Conservation (phyloP, 495 filamentous ascomycete genomes). For the Eremomyces bilateralis region DNA sequence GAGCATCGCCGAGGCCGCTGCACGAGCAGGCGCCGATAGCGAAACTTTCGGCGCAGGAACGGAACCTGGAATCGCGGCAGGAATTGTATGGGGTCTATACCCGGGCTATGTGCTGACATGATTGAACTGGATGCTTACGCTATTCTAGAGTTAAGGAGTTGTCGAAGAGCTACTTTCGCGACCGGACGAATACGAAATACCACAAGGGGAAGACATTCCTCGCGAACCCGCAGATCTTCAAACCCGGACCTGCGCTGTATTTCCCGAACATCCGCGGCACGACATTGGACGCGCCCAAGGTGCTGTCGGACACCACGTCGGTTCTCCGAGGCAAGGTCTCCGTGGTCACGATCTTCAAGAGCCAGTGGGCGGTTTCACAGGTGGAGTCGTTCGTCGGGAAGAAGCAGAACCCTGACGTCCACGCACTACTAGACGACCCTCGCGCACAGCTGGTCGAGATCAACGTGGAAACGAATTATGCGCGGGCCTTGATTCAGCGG, state of each 20-base stretch:
- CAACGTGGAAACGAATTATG: constrained; percentile 60
- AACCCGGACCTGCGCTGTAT: constrained; percentile 51
- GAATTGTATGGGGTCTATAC: too few relatives aligned
- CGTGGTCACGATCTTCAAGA: constrained; percentile 61
- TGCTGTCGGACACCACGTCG: constrained; percentile 42
- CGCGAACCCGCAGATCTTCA: constrained; percentile 56
- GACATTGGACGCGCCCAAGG: constrained; percentile 36
- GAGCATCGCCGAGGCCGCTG: too few relatives aligned
- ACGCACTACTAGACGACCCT: constrained; percentile 23
- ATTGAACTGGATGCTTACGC: too few relatives aligned
- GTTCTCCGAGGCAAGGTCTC: constrained; percentile 47
- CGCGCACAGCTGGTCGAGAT: constrained; percentile 56
- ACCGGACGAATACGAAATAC: constrained; percentile 65
- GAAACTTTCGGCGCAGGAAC: too few relatives aligned
- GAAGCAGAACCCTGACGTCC: constrained; percentile 42
- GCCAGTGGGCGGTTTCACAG: constrained; percentile 68
- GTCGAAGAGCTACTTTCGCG: constrained; percentile 72
- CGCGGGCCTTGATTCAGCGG: constrained; percentile 55
- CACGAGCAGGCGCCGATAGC: too few relatives aligned
- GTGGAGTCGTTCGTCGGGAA: constrained; percentile 42
- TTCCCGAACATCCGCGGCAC: constrained; percentile 79
- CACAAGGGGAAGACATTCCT: constrained; percentile 77
- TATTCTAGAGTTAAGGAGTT: constrained; percentile 36
- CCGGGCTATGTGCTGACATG: too few relatives aligned
- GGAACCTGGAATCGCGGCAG: too few relatives aligned